phyloP scores from a whole-genome alignment of 148 eudicot genomes.

The Dianthus caryophyllus region DNA sequence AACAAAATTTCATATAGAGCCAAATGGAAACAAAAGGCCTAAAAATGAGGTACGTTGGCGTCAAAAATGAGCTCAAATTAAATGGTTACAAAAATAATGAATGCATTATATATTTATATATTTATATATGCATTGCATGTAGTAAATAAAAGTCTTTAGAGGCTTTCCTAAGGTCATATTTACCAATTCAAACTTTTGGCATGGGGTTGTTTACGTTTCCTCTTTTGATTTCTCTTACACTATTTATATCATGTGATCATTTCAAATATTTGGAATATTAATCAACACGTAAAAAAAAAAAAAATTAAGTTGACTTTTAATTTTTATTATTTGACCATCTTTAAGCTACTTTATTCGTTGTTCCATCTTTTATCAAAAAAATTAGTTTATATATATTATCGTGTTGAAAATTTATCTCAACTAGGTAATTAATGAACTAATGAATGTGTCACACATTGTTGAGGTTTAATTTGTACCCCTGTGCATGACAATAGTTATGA shows the following conservation, averaged over 20 bases:
- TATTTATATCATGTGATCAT: background rate
- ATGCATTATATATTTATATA: too few species aligned
- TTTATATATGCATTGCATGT: slow-evolving; percentile 2
- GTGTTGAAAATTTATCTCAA: too few species aligned
- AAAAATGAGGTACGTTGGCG: background rate
- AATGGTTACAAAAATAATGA: background rate
- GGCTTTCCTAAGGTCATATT: slow-evolving; percentile 18
- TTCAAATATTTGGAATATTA: background rate
- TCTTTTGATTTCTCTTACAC: background rate
- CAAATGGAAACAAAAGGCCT: background rate
- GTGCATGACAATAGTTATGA: too few species aligned
- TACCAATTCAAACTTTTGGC: slow-evolving; percentile 13
- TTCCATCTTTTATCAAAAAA: too few species aligned
- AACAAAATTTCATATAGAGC: background rate
- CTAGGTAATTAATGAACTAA: too few species aligned
- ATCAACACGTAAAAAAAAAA: background rate
- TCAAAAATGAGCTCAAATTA: background rate
- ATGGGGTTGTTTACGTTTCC: background rate
- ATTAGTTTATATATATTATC: too few species aligned
- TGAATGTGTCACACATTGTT: too few species aligned
- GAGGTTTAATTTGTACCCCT: too few species aligned
- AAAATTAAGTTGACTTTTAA: background rate
- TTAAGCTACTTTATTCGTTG: too few species aligned
- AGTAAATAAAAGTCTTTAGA: slow-evolving; percentile 15
- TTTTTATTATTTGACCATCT: background rate